Percentiles rank a stretch among this genome's conserved stretches.
phyloP scores from a whole-genome alignment of 768 basidiomycete genomes.

The Stropharia rugosoannulata region DNA sequence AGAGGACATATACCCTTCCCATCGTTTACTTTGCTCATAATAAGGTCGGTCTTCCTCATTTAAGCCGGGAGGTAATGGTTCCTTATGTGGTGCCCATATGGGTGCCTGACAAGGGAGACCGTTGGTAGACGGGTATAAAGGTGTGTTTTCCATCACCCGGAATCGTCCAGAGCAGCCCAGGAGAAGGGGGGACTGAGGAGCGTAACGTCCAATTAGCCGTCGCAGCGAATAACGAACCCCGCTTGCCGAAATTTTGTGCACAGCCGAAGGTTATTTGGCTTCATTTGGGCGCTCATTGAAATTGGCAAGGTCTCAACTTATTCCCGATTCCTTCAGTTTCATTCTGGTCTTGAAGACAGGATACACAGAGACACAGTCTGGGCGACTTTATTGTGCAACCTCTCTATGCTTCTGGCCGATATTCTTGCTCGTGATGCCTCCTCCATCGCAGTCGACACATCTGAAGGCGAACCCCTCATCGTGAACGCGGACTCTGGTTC shows the following conservation, averaged over 20 bases:
- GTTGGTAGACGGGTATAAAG: constrained; percentile 29
- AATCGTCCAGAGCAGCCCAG: constrained; percentile 11
- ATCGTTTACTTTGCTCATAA: constrained; percentile 70
- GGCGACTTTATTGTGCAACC: neutral
- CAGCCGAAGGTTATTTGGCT: constrained; percentile 5
- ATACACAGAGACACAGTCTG: neutral
- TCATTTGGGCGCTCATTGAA: neutral
- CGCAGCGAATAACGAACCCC: neutral
- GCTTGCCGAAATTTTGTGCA: constrained; percentile 19
- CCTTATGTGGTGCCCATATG: constrained; percentile 81
- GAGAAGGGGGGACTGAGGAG: constrained; percentile 4
- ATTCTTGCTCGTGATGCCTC: constrained; percentile 1
- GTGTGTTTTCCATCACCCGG: constrained; percentile 12
- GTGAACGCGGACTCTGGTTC: too few relatives aligned
- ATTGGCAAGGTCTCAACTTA: too few relatives aligned
- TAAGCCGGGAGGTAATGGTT: constrained; percentile 82
- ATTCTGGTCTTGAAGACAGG: neutral
- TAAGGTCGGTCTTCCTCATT: constrained; percentile 77
- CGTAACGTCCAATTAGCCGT: constrained; percentile 2
- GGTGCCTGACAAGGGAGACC: constrained; percentile 58
- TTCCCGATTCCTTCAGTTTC: neutral
- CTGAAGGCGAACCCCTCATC: neutral
- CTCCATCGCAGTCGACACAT: neutral
- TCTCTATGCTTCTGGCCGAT: constrained; percentile 1
- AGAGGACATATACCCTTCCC: constrained; percentile 64